Base-by-base conservation (phyloP, 495 filamentous ascomycete species). In the Xylaria venustula region DNA sequence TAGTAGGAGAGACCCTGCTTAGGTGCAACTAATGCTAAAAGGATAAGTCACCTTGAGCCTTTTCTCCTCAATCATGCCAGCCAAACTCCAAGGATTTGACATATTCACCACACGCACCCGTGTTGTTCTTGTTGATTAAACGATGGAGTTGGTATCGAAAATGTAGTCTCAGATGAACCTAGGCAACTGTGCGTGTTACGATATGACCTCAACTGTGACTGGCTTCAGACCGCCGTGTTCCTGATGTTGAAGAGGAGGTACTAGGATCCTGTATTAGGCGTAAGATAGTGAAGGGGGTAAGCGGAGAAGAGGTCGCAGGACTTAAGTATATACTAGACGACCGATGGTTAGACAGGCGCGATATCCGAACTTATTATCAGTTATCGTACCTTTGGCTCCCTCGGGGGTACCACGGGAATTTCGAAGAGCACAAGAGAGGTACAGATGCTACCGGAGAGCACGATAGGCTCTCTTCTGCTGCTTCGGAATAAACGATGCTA, bases 31-130 rank as follows among this genome's bases (percentile, higher is more conserved):
- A 23, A 4, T 37, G 3, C 11, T 0, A 12, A 36, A 36, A 36
- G 4, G 12, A 22, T 9, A 8, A 7, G 12, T 25, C 2, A 32
- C 54, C 54, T 57, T 57, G 2, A 57, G 54, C 26, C 36, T 45
- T 23, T 57, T 57, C 26, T 57, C 54, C n/a, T 57, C 54, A 9
- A 47, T 25, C 54, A 57, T 47, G 19, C 30, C 30, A 14, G 54
- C 54, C 7, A 57, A 6, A 23, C 15, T 57, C 54, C 54, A 57
- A 14, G 54, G 54, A 23, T 57, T 57, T 14, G 41, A 46, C 54
- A 57, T 57, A 22, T 34, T 25, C 12, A 45, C n/a, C 7, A 47
- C 28, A 37, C 54, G 5, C 41, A 47, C 23, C 7, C 20, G 28
- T 47, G 54, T 32, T 2, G 54, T 36, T 8, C 12, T 17, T 17